Evolutionary conservation across 2,329 filamentous ascomycete species (phyloP), one percentile per base, ranked within the genome.

Genomic region (Aspergillus terreus): DNA sequence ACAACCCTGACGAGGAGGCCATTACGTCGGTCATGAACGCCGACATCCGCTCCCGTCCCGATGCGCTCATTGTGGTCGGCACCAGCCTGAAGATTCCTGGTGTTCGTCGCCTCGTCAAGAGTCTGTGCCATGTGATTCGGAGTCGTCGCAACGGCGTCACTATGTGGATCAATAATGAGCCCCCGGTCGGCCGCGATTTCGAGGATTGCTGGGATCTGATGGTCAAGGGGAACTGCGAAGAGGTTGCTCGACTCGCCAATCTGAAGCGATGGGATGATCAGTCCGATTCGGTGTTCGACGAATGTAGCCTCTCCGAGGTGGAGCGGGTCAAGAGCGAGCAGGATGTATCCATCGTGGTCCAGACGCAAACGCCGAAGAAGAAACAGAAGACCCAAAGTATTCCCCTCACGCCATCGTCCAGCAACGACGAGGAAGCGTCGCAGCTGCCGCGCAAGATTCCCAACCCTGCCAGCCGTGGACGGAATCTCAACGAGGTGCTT

Each of bases 21-120:
- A 99, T 99, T 68, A 92, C 92, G 41, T 89, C 89, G 19, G 92
- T 96, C 38, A 90, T 92, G 47, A 85, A 84, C 58, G 86, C 92
- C 4, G 94, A 99, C 68, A 76, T 97, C 52, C 87, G 90, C 54
- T 82, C 86, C 40, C 82, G 91, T 35, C 92, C 94, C 0, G 94
- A 97, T 69, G 92, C 92, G 15, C 82, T 99, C 23, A 85, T 99
- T 59, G 94, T 99, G 25, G 94, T 96, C 7, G 94, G 94, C 47
- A 99, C 94, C 2, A 96, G 90, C 52, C 76, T 99, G 61, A 97
- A 97, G 68, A 92, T 99, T 46, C 92, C 92, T 1, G 94, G 94
- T 7, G 91, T 96, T 41, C 85, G 89, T 55, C 83, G 92, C 49
- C 87, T 99, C 51, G 91, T 92, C 52, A 88, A 88, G 68, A 92